These are phyloP conservation scores for Psilocybe azurescens DNA, from an alignment of 768 basidiomycete genomes.

Conservation along the genomic window DNA sequence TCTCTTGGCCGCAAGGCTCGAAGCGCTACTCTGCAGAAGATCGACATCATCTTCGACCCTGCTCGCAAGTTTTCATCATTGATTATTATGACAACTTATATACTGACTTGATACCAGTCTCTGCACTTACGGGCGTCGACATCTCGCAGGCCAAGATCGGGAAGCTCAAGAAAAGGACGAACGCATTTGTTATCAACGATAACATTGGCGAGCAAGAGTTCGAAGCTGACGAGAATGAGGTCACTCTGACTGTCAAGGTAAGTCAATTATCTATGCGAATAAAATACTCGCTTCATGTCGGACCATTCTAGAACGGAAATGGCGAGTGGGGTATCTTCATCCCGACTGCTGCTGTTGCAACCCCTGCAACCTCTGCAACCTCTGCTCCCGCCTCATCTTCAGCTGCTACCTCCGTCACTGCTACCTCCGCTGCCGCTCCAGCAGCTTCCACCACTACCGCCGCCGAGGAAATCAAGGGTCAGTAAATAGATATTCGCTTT, in stretches of 20 bases:
- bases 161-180: conserved; percentile 16
- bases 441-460: neutral
- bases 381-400: neutral
- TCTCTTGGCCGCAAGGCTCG: conserved; percentile 1
- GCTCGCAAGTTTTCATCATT: neutral
- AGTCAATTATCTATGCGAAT: neutral
- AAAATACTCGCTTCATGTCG: neutral
- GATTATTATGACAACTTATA: neutral
- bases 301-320: conserved; percentile 1
- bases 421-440: neutral
- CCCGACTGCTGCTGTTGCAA: conserved; percentile 10
- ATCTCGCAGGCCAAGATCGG: conserved; percentile 16
- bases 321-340: conserved; percentile 20
- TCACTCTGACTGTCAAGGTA: conserved; percentile 16
- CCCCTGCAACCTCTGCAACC: neutral
- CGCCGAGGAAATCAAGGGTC: conserved; percentile 1
- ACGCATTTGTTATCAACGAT: conserved; percentile 17
- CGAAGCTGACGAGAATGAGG: conserved; percentile 20
- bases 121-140: conserved; percentile 9
- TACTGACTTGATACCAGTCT: neutral
- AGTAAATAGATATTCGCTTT: neutral
- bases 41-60: conserved; percentile 18
- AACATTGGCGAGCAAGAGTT: conserved; percentile 18
- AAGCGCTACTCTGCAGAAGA: conserved; percentile 13
- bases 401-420: neutral